Percentiles rank a stretch among this genome's conserved stretches.
Conservation (phyloP, 2,329 filamentous ascomycete species). For the Aureobasidium zeae region DNA sequence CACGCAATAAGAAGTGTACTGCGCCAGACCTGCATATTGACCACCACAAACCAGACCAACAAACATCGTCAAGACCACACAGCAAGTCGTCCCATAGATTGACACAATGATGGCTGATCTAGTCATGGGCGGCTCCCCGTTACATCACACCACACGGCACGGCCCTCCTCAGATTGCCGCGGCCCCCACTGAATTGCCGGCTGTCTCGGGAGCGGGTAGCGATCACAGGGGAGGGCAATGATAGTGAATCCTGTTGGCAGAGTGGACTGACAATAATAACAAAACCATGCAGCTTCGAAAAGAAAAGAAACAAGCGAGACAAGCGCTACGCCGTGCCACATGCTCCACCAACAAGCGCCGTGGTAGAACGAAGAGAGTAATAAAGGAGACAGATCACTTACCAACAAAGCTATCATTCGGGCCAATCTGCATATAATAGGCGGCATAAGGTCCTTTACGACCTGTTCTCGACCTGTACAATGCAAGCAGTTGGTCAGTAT, state of each 20-base stretch:
- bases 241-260: too few species aligned
- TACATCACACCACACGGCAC: conserved; percentile 8
- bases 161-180: background rate
- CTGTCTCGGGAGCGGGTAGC: background rate
- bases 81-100: too few species aligned
- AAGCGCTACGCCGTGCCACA: background rate
- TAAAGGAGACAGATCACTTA: conserved; percentile 33
- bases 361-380: background rate
- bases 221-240: too few species aligned
- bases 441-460: conserved; percentile 76
- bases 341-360: conserved; percentile 1
- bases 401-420: conserved; percentile 63
- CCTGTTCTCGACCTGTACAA: conserved; percentile 63
- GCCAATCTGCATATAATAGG: conserved; percentile 79
- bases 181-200: too few species aligned
- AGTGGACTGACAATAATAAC: too few species aligned
- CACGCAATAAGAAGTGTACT: too few species aligned
- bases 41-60: too few species aligned
- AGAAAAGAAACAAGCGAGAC: background rate
- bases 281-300: background rate
- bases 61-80: too few species aligned
- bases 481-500: conserved; percentile 9
- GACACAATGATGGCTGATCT: background rate
- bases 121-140: too few species aligned
- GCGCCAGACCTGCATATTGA: too few species aligned